Base-by-base conservation (phyloP, 805 yeast species). In the Suhomyces emberorum region DNA sequence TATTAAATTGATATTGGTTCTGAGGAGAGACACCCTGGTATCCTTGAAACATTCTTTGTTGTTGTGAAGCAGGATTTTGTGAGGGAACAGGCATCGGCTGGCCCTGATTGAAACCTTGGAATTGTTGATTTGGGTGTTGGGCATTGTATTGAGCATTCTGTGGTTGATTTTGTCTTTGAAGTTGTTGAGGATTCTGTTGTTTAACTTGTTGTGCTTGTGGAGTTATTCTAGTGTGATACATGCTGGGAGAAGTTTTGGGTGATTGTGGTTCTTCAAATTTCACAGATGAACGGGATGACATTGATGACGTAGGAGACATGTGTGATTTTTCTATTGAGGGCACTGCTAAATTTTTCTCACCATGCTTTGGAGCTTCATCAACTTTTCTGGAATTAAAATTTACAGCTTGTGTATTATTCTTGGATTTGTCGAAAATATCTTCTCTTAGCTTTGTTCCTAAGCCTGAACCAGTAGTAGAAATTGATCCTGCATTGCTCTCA, bases 221-320 rank as follows among this genome's bases (percentile, higher is more conserved):
- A 22, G 37, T 40, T 34, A 47, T 23, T 1, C 41, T 32, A 5
- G 44, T 39, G 23, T 42, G 35, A 30, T 25, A 43, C 8, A 39
- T 29, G 17, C 44, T 42, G 0, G 70, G 71, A 2, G 69, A 62
- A 2, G 70, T 58, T 27, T 57, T 65, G 0, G 73, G 73, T 4
- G 69, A 62, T 31, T 63, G 69, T 1, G 69, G 63, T 36, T 63
- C 63, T 14, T 65, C 71, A 10, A 49, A 47, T 34, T 55, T 57
- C 4, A 39, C 46, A 2, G 66, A 59, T 11, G 59, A 44, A 28
- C 52, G 55, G 6, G 67, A 59, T 2, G 69, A 61, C 41, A 60
- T 41, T 0, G 70, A 63, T 4, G 69, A 61, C 1, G 65, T 54
- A 1, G 70, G 68, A 4, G 69, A 61, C 8, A 61, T 46, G 18